Base-by-base conservation (phyloP, 495 filamentous ascomycete genomes). In the Hyaloscypha bicolor region DNA sequence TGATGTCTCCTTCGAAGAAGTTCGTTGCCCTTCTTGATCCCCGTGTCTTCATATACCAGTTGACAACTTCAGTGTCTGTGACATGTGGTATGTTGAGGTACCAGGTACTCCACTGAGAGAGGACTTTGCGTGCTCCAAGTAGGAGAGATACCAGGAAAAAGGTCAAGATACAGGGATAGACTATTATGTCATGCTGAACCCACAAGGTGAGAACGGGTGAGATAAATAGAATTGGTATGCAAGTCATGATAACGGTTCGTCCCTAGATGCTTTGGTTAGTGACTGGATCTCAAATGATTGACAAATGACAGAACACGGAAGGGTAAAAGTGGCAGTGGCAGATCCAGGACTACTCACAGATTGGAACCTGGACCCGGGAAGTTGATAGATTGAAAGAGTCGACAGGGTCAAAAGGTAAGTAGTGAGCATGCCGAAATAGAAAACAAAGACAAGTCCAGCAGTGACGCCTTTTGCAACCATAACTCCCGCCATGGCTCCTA, bases 361-460 rank as follows among this genome's bases (percentile, higher is more conserved):
- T 60, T 81, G 76, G 70, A 88, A 88, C 0, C 74, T 63, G 6
- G 80, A 82, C 2, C 83, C 83, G 2, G 85, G 85, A 56, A 84
- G 80, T 67, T 86, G 86, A 76, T 85, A 86, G 48, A 80, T 86
- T 31, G 86, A 83, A 29, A 87, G 79, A 4, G 81, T 80, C 53
- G 76, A 79, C 58, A 85, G 81, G 0, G 75, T 69, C 14, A 78
- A 78, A 65, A 84, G 79, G 70, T 85, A 85, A 12, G 80, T 79
- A 2, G 80, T 82, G 30, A 85, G 66, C 4, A 78, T 74, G 30
- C 83, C 65, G 0, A 85, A 69, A 58, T 85, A 85, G n/a, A 83
- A 77, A 58, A 79, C 80, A 65, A 85, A 85, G 25, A 82, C 72
- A 12, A 84, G 78, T 62, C 80, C 82, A 25, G 76, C 79, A 4